Conservation (phyloP, 768 basidiomycete species). For the Heimioporus sp. region DNA sequence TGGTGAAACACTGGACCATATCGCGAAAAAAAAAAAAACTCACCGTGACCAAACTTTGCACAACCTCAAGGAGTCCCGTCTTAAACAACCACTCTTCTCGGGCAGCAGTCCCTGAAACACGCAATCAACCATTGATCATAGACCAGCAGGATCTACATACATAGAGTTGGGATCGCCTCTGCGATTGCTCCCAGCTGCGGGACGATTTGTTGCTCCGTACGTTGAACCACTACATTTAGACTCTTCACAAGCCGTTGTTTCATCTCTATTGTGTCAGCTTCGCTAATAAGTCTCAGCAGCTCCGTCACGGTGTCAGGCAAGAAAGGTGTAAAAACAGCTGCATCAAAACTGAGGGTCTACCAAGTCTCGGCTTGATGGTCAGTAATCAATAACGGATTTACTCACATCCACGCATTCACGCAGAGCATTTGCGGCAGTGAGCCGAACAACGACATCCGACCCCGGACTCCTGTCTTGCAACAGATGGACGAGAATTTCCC, state of each 20-base stretch:
- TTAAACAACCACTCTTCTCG: conserved; percentile 73
- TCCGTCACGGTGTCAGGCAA: conserved; percentile 59
- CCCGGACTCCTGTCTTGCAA: conserved; percentile 65
- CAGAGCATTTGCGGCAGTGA: conserved; percentile 80
- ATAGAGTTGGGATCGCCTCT: conserved; percentile 65
- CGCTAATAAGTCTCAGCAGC: conserved; percentile 66
- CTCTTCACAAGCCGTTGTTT: conserved; percentile 71
- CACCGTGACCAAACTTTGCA: conserved; percentile 71
- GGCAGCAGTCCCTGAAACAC: conserved; percentile 58
- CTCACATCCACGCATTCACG: conserved; percentile 84
- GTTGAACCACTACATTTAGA: conserved; percentile 67
- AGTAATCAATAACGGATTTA: conserved; percentile 6
- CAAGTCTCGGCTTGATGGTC: conserved; percentile 5
- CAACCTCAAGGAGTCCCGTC: conserved; percentile 61
- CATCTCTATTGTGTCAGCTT: conserved; percentile 74
- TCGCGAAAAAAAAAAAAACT: conserved; percentile 9
- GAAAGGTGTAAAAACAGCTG: conserved; percentile 65
- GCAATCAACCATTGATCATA: conserved; percentile 4
- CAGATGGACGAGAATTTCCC: conserved; percentile 80
- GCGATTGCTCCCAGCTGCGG: conserved; percentile 63
- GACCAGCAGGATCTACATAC: conserved; percentile 40
- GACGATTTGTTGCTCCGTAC: conserved; percentile 52
- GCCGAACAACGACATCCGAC: conserved; percentile 80
- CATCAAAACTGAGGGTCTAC: conserved; percentile 65
- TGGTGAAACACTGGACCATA: background rate